Evolutionary conservation across 176 grass and related monocot genomes (phyloP).

Genomic region (Ensete glaucum): DNA sequence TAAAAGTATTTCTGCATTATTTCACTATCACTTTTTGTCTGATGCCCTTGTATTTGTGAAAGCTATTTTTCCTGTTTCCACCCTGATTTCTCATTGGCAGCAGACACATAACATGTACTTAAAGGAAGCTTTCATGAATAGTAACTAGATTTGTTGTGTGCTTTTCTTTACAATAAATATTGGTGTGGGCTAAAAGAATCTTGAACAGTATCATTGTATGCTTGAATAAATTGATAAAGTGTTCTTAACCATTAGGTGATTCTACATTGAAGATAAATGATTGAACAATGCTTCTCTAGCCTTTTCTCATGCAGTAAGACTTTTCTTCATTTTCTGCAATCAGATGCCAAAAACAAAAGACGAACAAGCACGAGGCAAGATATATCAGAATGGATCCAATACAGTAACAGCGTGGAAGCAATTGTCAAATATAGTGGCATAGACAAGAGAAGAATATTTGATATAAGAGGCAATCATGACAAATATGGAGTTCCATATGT

Average conservation of each 20-base stretch:
- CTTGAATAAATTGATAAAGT: not conserved
- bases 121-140: too few relatives aligned
- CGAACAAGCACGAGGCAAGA: slow-evolving; percentile 72
- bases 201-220: not conserved
- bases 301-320: not conserved
- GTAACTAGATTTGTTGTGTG: too few relatives aligned
- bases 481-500: slow-evolving; percentile 81
- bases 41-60: not conserved
- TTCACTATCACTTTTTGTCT: too few relatives aligned
- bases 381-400: slow-evolving; percentile 65
- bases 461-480: slow-evolving; percentile 97
- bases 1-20: too few relatives aligned
- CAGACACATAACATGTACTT: too few relatives aligned
- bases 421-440: slow-evolving; percentile 44
- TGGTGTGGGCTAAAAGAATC: not conserved
- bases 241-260: not conserved
- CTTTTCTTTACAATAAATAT: too few relatives aligned
- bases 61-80: not conserved
- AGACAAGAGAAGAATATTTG: slow-evolving; percentile 67
- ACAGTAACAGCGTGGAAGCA: slow-evolving; percentile 51
- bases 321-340: slow-evolving; percentile 16
- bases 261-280: not conserved
- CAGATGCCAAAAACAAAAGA: slow-evolving; percentile 75
- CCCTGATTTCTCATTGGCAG: not conserved
- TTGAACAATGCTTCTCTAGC: not conserved